A percentile compares a stretch with the other conserved stretches of the same genome.
phyloP scores from a whole-genome alignment of 495 filamentous ascomycete genomes.

The Lasiosphaeria miniovina region DNA sequence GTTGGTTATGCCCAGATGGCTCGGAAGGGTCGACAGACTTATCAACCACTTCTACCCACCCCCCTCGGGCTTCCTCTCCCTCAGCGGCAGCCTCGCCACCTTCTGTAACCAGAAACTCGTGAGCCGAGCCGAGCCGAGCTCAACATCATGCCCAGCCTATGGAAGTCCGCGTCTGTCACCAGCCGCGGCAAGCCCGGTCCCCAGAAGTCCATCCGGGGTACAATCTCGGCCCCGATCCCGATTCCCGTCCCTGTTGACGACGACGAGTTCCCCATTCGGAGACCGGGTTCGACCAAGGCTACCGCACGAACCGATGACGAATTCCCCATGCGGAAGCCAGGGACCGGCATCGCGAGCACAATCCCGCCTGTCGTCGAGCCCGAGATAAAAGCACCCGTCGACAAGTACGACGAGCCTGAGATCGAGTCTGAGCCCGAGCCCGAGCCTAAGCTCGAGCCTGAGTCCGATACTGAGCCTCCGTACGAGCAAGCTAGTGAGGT shows the following conservation, averaged over 20 bases:
- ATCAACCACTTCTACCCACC: conserved; percentile 16
- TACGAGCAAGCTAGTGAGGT: background rate
- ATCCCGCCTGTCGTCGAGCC: conserved; percentile 21
- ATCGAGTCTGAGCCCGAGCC: background rate
- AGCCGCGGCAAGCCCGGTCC: conserved; percentile 40
- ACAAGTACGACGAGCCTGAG: conserved; percentile 11
- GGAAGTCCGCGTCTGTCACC: conserved; percentile 37
- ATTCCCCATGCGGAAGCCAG: conserved; percentile 39
- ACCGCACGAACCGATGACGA: conserved; percentile 33
- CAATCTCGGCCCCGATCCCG: conserved; percentile 52
- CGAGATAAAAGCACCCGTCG: conserved; percentile 21
- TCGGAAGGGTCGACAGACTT: conserved; percentile 15
- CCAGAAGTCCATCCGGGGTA: conserved; percentile 44
- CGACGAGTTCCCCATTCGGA: conserved; percentile 49
- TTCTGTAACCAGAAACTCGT: background rate
- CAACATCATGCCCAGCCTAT: conserved; percentile 30
- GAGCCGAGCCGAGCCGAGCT: conserved; percentile 3
- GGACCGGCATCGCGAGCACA: conserved; percentile 35
- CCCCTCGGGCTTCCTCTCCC: conserved; percentile 2
- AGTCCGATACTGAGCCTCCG: background rate
- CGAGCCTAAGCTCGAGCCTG: background rate
- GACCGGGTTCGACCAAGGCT: conserved; percentile 33
- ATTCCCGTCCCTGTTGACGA: conserved; percentile 35
- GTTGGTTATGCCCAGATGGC: conserved; percentile 27
- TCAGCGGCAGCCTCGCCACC: conserved; percentile 1